Percentiles rank a stretch among this genome's conserved stretches.
Evolutionary conservation across 495 filamentous ascomycete species (phyloP).

Genomic region (Penicillium paxilli): DNA sequence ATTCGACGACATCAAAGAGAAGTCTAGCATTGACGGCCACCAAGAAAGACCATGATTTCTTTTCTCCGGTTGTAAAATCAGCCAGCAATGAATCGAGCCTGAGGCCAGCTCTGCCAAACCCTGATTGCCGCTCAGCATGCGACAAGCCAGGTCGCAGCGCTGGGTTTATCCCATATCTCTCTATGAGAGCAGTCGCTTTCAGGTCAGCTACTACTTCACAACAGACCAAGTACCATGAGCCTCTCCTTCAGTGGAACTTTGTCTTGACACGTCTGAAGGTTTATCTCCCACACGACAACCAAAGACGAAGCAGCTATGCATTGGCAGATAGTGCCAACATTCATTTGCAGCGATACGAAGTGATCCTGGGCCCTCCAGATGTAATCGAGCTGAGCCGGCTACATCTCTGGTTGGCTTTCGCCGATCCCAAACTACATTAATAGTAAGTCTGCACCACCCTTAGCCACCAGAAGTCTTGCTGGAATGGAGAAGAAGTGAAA

Average conservation of each 20-base stretch:
- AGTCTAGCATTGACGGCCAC: not conserved
- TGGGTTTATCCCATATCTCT: not conserved
- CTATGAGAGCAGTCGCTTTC: not conserved
- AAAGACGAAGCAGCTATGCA: not conserved
- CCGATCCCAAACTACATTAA: not conserved
- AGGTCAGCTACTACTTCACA: not conserved
- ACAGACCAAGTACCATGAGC: not conserved
- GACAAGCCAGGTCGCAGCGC: not conserved
- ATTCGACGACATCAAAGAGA: not conserved
- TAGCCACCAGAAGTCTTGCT: not conserved
- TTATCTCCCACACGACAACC: not conserved
- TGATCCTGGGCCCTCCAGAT: not conserved
- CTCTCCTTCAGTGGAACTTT: not conserved
- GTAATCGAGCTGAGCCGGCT: not conserved
- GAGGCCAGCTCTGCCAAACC: not conserved
- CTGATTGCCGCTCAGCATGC: not conserved
- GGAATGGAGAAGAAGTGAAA: not conserved
- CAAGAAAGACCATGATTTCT: not conserved
- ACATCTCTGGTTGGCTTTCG: not conserved
- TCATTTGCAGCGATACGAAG: not conserved
- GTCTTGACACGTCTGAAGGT: not conserved
- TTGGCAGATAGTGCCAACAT: not conserved
- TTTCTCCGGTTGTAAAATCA: not conserved
- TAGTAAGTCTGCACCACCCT: not conserved
- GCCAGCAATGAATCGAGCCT: not conserved